Base-by-base conservation (phyloP, 2,329 filamentous ascomycete genomes). In the Sodiomyces alkalinus region DNA sequence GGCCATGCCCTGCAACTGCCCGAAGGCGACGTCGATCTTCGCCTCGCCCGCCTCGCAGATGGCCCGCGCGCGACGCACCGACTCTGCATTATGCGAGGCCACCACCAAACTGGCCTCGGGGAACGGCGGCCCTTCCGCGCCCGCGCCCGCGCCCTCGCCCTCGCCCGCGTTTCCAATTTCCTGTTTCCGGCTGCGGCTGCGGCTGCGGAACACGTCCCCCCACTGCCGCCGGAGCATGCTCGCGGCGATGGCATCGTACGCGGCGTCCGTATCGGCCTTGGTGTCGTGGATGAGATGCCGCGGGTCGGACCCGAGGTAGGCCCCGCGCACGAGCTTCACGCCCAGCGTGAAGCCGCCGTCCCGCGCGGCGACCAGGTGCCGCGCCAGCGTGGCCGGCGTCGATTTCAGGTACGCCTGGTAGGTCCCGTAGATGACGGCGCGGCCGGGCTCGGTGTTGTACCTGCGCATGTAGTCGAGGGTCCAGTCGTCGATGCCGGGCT, bases 401-500 rank as follows among this genome's bases (percentile, higher is more conserved):
- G 60, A 58, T 51, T 80, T 80, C 27, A 81, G 64, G 50, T 85
- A 86, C 2, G 75, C 74, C 50, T 85, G 80, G 50, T 85, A 85
- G 1, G 79, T 83, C 36, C 74, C 74, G 54, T 86, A 92, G 31
- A 94, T 64, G 29, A 86, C 67, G 4, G 80, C 75, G 30, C 64
- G 60, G 18, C 66, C 66, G 2, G 51, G 42, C 0, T 52, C 56
- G 36, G 58, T 67, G 56, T 92, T 92, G 59, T 80, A 86, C 46
- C 68, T 72, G 41, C 70, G 68, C 59, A 85, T 80, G 40, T 83
- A 77, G n/a, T 65, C 55, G 27, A 90, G 52, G 5, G 76, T 81
- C 78, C 83, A 87, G 40, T 71, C 66, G 47, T 90, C 77, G 35
- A 92, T 87, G 6, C 82, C 82, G 5, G 66, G 58, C 53, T 92